Evolutionary conservation across 768 basidiomycete species (phyloP).

Genomic region (Daedaleopsis nitida): DNA sequence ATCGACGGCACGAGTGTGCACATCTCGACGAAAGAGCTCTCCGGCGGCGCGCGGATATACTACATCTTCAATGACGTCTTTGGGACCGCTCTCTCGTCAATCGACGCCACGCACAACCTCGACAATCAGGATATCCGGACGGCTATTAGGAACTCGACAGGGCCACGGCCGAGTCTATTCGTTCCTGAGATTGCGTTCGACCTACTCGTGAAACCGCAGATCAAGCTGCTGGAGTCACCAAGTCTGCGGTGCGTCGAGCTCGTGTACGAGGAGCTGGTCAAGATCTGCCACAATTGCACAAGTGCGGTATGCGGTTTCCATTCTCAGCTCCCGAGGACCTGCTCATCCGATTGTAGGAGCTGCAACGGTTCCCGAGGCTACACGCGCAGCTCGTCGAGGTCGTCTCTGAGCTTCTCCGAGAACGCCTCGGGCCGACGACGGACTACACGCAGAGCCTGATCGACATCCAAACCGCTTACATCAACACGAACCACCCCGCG

Average conservation of each 20-base stretch:
- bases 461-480: conserved; percentile 96
- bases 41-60: conserved; percentile 96
- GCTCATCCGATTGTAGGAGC: conserved; percentile 57
- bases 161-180: conserved; percentile 93
- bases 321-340: neutral
- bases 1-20: conserved; percentile 97
- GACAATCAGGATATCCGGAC: conserved; percentile 96
- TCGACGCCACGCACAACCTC: conserved; percentile 89
- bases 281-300: conserved; percentile 99
- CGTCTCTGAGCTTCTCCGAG: conserved; percentile 93
- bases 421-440: conserved; percentile 93
- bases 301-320: conserved; percentile 58
- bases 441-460: conserved; percentile 97
- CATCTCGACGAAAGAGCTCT: conserved; percentile 97
- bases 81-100: conserved; percentile 84
- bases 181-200: conserved; percentile 98
- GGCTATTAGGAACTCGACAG: conserved; percentile 97
- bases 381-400: conserved; percentile 94
- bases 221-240: conserved; percentile 93
- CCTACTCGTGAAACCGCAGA: conserved; percentile 95
- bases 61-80: conserved; percentile 99
- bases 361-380: conserved; percentile 92
- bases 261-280: conserved; percentile 98
- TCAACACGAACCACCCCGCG: conserved; percentile 98
- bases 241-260: conserved; percentile 95